Percentiles rank a stretch among this genome's conserved stretches.
Evolutionary conservation across 305 asterid species (phyloP).

Genomic region (Fraxinus albicans): DNA sequence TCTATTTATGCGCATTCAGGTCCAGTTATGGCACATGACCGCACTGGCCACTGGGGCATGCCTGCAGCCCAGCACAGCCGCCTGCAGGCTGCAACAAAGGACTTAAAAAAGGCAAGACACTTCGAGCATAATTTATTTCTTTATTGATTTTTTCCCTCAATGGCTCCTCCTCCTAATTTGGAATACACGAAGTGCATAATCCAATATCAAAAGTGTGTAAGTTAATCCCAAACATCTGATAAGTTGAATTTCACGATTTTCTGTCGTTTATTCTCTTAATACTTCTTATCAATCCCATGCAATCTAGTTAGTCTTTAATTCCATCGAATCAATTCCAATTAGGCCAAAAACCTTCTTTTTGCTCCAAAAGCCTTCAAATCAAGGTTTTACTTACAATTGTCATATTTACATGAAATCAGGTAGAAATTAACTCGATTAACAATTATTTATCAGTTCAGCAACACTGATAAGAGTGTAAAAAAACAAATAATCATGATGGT

Average conservation of each 20-base stretch:
- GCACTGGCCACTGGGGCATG: background rate
- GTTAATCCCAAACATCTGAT: too few species aligned
- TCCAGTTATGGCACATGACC: background rate
- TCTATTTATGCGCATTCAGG: too few species aligned
- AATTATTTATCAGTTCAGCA: background rate
- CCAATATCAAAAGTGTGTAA: background rate
- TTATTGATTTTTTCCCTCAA: too few species aligned
- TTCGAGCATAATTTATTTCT: too few species aligned
- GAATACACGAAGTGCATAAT: background rate
- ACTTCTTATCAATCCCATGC: background rate
- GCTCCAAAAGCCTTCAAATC: background rate
- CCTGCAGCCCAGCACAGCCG: background rate
- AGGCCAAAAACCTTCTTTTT: background rate
- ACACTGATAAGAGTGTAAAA: background rate
- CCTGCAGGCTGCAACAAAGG: background rate
- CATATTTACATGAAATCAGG: background rate
- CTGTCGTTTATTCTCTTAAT: background rate
- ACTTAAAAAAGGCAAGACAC: too few species aligned
- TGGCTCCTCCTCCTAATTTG: background rate
- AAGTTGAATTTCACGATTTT: too few species aligned
- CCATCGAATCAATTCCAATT: background rate
- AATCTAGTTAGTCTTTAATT: background rate
- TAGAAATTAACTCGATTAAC: too few species aligned
- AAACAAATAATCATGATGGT: background rate
- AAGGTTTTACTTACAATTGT: background rate